Percentiles rank a stretch among this genome's conserved stretches.
phyloP scores from a whole-genome alignment of 305 asterid species.

The Fraxinus floribunda region DNA sequence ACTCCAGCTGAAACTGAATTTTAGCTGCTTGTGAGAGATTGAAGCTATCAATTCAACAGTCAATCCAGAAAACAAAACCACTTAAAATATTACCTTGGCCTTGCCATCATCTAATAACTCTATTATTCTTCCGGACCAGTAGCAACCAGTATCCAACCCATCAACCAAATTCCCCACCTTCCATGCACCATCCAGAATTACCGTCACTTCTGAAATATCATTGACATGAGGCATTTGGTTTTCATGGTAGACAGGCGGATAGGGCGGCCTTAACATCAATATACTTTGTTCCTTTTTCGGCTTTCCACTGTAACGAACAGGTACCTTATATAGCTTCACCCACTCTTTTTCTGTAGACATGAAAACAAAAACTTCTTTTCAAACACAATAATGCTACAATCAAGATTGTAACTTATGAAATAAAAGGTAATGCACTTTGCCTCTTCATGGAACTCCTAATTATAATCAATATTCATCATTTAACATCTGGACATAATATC shows the following conservation, averaged over 20 bases:
- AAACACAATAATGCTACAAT: neutral
- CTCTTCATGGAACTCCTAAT: slow-evolving; percentile 12
- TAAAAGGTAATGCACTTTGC: neutral
- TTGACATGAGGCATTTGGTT: slow-evolving; percentile 32
- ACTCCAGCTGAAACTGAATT: neutral
- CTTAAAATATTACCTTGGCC: slow-evolving; percentile 56
- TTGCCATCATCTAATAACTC: slow-evolving; percentile 41
- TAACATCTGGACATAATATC: neutral
- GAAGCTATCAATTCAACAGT: slow-evolving; percentile 1
- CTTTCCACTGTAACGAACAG: slow-evolving; percentile 25
- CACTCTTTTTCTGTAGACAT: slow-evolving; percentile 47
- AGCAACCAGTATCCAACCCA: slow-evolving; percentile 49
- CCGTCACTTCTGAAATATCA: slow-evolving; percentile 44
- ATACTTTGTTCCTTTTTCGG: slow-evolving; percentile 21
- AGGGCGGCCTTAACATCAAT: slow-evolving; percentile 66
- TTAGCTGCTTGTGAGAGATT: neutral
- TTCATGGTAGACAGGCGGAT: slow-evolving; percentile 43
- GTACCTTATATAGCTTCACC: slow-evolving; percentile 40
- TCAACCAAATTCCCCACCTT: slow-evolving; percentile 75
- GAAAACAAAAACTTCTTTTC: slow-evolving; percentile 14
- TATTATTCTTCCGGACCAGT: slow-evolving; percentile 67
- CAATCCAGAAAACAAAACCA: slow-evolving; percentile 6
- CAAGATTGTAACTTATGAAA: neutral
- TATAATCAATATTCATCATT: slow-evolving; percentile 5
- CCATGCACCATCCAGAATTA: slow-evolving; percentile 50